Conservation (phyloP, 495 filamentous ascomycete species). For the Thozetella sp. region DNA sequence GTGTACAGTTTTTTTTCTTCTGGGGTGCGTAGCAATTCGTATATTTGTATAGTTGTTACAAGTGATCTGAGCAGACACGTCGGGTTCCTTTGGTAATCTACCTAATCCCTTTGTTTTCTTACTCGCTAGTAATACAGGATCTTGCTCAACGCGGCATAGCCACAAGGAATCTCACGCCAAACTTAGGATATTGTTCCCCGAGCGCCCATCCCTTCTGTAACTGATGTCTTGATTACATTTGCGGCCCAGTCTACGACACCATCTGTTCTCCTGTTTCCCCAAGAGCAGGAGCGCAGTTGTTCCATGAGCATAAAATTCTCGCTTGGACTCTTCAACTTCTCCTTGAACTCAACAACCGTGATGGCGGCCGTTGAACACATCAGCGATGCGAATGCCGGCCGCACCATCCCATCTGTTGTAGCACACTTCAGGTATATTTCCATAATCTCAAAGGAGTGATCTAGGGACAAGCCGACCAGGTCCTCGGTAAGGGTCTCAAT, state of each 20-base stretch:
- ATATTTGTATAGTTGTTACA: no score
- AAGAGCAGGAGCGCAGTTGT: neutral
- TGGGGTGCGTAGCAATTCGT: no score
- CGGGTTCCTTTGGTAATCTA: no score
- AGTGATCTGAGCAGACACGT: no score
- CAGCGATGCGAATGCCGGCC: neutral
- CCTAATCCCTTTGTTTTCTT: no score
- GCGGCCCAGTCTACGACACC: neutral
- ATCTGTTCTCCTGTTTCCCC: neutral
- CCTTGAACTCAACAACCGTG: neutral
- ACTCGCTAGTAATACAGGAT: no score
- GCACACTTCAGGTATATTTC: neutral
- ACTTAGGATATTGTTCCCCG: no score
- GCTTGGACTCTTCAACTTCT: neutral
- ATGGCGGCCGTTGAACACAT: neutral
- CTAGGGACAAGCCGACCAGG: neutral
- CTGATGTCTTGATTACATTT: neutral
- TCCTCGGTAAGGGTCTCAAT: neutral
- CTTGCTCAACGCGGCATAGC: no score
- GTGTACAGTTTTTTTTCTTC: no score
- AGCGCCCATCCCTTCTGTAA: neutral
- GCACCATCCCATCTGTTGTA: neutral
- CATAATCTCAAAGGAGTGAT: neutral
- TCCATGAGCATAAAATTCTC: neutral
- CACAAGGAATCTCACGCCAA: no score